A percentile compares a stretch with the other conserved stretches of the same genome.
Evolutionary conservation across 2,329 filamentous ascomycete genomes (phyloP).

Genomic region (Elsinoe necatrix): DNA sequence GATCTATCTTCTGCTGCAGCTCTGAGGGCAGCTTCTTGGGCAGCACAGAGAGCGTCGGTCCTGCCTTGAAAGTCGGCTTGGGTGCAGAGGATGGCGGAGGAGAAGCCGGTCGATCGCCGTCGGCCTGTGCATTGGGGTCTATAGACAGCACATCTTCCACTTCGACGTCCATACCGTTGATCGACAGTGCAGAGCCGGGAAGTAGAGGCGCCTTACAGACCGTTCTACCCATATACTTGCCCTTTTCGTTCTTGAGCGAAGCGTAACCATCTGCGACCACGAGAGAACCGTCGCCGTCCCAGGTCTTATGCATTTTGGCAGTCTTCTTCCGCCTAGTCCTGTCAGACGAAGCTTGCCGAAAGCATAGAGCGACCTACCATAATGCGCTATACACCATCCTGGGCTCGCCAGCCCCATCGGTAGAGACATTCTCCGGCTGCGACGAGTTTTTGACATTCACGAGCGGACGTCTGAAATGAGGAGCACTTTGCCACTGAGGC

Average conservation of each 20-base stretch:
- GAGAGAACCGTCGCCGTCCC: slow-evolving; percentile 65
- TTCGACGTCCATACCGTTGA: slow-evolving; percentile 61
- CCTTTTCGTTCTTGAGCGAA: slow-evolving; percentile 53
- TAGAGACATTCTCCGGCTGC: background rate
- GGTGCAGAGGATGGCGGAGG: slow-evolving; percentile 6
- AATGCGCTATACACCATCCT: slow-evolving; percentile 10
- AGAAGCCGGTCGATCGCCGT: slow-evolving; percentile 17
- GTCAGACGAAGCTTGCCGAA: background rate
- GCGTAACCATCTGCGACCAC: slow-evolving; percentile 50
- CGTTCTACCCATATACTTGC: slow-evolving; percentile 53
- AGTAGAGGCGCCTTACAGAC: slow-evolving; percentile 49
- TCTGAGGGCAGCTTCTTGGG: slow-evolving; percentile 23
- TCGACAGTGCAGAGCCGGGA: slow-evolving; percentile 51
- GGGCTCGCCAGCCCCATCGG: background rate
- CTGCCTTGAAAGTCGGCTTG: background rate
- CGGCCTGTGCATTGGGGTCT: slow-evolving; percentile 49
- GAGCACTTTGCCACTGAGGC: background rate
- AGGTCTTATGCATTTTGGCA: slow-evolving; percentile 66
- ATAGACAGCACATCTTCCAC: slow-evolving; percentile 51
- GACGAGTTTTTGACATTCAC: slow-evolving; percentile 6
- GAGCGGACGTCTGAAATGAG: slow-evolving; percentile 9
- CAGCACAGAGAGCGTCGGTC: slow-evolving; percentile 8
- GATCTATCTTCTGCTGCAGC: slow-evolving; percentile 26
- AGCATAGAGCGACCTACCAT: background rate
- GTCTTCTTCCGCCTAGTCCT: slow-evolving; percentile 52